Base-by-base conservation (phyloP, 306 rosid species). In the Coriaria nepalensis region DNA sequence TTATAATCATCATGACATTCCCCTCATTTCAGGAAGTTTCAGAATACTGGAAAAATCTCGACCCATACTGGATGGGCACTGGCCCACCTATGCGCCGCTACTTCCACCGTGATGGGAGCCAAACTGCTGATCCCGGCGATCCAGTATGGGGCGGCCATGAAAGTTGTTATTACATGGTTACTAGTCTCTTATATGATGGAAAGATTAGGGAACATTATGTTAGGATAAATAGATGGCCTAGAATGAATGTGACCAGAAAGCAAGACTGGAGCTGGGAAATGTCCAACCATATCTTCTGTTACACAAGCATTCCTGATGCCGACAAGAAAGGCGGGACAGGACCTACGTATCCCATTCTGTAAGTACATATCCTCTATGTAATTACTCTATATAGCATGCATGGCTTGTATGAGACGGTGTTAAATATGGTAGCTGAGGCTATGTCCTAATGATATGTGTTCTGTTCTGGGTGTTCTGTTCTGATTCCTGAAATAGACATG, bases 241-340 rank as follows among this genome's bases (percentile, higher is more conserved):
- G 46, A 40, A 52, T 75, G 75, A 51, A 40, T 0, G 81, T 75
- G 15, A 60, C 55, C 4, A 47, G 78, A 53, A 71, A 60, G 9
- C 56, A 42, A 15, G 78, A 75, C 20, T 71, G 81, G 78, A 71
- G 81, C 68, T 75, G 81, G 78, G 51, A 49, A 43, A 48, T 75
- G 78, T 71, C 72, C 47, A 75, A 64, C 55, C 59, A 63, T 42
- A 59, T 75, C 38, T 43, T 37, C 45, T 67, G 61, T 47, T 75
- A 71, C 61, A 47, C 72, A 6, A 75, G 81, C 72, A 60, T 75
- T 13, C 72, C 78, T 2, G 72, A 75, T 51, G 59, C 75, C 2
- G 59, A 60, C 4, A 67, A 71, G 50, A 39, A 29, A 37, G 72
- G 61, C 2, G 81, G 81, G 33, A 75, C 74, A 8, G 78, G 81